phyloP scores from a whole-genome alignment of 129 eudicot genomes.

The Arctium minus region DNA sequence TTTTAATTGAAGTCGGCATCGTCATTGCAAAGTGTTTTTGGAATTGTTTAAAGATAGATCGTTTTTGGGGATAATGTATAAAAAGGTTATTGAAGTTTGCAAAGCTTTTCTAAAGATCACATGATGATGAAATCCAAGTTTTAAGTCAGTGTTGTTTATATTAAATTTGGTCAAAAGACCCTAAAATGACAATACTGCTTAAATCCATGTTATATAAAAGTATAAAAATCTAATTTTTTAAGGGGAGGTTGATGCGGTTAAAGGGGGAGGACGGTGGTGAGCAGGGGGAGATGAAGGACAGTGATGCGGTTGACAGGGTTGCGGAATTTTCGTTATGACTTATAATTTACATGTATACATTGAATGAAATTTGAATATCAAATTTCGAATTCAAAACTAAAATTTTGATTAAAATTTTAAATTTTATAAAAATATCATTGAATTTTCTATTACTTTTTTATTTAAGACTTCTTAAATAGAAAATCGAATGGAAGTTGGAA shows the following conservation, averaged over 20 bases:
- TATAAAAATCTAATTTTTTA: neutral
- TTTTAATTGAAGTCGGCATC: neutral
- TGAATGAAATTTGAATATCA: neutral
- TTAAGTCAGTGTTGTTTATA: neutral
- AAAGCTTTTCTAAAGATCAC: neutral
- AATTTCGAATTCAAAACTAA: neutral
- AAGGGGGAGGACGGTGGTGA: too few relatives aligned
- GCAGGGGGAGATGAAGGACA: too few relatives aligned
- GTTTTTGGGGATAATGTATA: neutral
- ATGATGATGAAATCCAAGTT: neutral
- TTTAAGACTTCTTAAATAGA: too few relatives aligned
- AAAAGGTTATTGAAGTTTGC: neutral
- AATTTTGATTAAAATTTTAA: neutral
- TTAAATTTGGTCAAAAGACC: neutral
- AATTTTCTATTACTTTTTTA: too few relatives aligned
- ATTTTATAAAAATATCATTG: too few relatives aligned
- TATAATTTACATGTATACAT: neutral
- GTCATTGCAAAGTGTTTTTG: neutral
- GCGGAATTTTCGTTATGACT: neutral
- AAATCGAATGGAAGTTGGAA: too few relatives aligned
- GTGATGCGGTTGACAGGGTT: neutral
- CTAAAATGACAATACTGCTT: neutral
- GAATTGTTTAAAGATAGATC: neutral
- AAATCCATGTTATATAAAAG: too few relatives aligned
- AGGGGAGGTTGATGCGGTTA: too few relatives aligned